phyloP scores from a whole-genome alignment of 805 yeast genomes.

The Phaffomyces thermotolerans region DNA sequence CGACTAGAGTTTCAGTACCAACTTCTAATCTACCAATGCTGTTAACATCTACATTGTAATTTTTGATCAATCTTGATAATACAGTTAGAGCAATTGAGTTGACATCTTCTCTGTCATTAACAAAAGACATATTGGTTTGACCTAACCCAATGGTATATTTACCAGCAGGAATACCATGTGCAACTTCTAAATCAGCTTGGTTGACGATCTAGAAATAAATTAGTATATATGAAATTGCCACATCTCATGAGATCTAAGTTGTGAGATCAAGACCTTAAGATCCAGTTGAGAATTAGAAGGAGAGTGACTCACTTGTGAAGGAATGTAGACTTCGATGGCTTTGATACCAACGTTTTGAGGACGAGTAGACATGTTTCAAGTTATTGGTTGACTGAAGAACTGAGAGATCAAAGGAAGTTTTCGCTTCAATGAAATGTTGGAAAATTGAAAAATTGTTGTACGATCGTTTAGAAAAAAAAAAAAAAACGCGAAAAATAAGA shows the following conservation, averaged over 20 bases:
- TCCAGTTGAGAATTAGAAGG: background rate
- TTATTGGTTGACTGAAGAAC: background rate
- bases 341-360: constrained; percentile 93
- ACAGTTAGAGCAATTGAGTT: constrained; percentile 94
- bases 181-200: constrained; percentile 81
- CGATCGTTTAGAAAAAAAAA: constrained; percentile 1
- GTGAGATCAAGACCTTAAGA: background rate
- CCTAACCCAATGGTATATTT: constrained; percentile 98
- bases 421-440: background rate
- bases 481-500: background rate
- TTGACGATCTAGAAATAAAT: constrained; percentile 46
- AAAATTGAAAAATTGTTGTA: background rate
- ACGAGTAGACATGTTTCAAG: constrained; percentile 19
- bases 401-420: background rate
- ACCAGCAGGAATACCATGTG: constrained; percentile 84
- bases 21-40: constrained; percentile 92
- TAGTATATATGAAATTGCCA: background rate
- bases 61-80: constrained; percentile 63
- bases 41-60: constrained; percentile 75
- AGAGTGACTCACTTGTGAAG: constrained; percentile 48
- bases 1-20: constrained; percentile 95
- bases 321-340: constrained; percentile 90
- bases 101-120: constrained; percentile 94
- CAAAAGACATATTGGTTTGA: constrained; percentile 96
- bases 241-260: background rate